Percentiles rank a stretch among this genome's conserved stretches.
These are phyloP conservation scores for Alternaria sp. DNA, from an alignment of 2,329 filamentous ascomycete genomes.

Conservation along the genomic window DNA sequence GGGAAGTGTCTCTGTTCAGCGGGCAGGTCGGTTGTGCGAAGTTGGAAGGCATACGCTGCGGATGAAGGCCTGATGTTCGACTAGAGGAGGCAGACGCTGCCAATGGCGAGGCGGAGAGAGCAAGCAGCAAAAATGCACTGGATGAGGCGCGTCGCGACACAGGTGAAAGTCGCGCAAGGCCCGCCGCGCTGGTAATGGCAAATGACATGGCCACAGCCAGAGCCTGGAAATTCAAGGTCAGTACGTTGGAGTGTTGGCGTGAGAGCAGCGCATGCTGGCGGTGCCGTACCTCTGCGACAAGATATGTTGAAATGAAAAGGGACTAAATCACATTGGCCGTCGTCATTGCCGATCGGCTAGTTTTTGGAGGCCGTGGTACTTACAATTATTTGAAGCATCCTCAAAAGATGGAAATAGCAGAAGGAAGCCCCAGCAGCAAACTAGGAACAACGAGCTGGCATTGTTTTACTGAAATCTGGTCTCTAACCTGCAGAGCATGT, in stretches of 20 bases:
- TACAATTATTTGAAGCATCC: slow-evolving; percentile 35
- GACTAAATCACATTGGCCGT: slow-evolving; percentile 40
- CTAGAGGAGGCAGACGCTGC: slow-evolving; percentile 34
- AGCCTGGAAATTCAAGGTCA: slow-evolving; percentile 37
- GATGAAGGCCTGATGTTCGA: slow-evolving; percentile 26
- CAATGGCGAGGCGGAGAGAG: slow-evolving; percentile 41
- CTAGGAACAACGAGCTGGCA: not conserved
- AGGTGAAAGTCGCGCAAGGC: slow-evolving; percentile 30
- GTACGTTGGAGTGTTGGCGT: slow-evolving; percentile 20
- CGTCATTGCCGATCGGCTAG: slow-evolving; percentile 46
- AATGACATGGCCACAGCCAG: slow-evolving; percentile 51
- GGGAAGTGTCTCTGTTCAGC: slow-evolving; percentile 39
- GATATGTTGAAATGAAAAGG: slow-evolving; percentile 31
- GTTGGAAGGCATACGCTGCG: slow-evolving; percentile 23
- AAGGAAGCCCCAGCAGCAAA: not conserved
- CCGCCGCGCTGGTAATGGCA: slow-evolving; percentile 42
- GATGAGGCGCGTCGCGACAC: slow-evolving; percentile 37
- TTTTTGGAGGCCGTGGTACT: slow-evolving; percentile 26
- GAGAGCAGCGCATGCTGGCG: slow-evolving; percentile 26
- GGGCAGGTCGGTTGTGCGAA: slow-evolving; percentile 42
- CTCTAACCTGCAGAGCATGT: slow-evolving; percentile 9
- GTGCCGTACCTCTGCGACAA: slow-evolving; percentile 36
- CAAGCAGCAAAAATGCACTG: slow-evolving; percentile 42
- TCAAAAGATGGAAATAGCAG: not conserved
- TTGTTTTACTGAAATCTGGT: slow-evolving; percentile 20